A percentile compares a stretch with the other conserved stretches of the same genome.
phyloP scores from a whole-genome alignment of 257 asterid species.

The Apocynum venetum region DNA sequence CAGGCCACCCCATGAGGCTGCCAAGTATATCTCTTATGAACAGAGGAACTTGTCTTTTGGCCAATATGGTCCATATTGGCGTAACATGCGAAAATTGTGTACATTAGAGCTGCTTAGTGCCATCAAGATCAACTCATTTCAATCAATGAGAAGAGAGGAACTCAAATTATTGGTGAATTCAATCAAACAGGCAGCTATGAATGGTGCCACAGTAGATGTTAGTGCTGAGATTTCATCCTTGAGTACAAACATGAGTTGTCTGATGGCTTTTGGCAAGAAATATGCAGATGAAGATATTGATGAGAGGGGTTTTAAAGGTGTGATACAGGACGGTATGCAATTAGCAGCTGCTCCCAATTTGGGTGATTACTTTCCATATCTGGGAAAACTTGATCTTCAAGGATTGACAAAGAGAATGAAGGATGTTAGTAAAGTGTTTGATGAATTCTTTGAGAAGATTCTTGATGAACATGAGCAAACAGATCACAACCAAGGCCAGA shows the following conservation, averaged over 20 bases:
- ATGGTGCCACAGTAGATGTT: neutral
- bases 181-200: neutral
- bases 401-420: neutral
- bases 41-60: neutral
- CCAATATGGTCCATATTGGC: slow-evolving; percentile 18
- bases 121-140: slow-evolving; percentile 14
- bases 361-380: slow-evolving; percentile 9
- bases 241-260: neutral
- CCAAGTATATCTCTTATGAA: neutral
- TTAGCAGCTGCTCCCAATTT: slow-evolving; percentile 2
- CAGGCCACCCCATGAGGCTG: slow-evolving; percentile 9
- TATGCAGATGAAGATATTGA: neutral
- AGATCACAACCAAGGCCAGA: neutral
- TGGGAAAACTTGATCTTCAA: slow-evolving; percentile 1
- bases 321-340: neutral
- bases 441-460: neutral
- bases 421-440: neutral
- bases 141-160: slow-evolving; percentile 10
- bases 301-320: slow-evolving; percentile 5
- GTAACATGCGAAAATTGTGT: slow-evolving; percentile 4
- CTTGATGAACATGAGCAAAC: neutral
- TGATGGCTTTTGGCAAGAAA: neutral
- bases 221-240: slow-evolving; percentile 1
- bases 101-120: slow-evolving; percentile 8
- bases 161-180: neutral